Base-by-base conservation (phyloP, 2,329 filamentous ascomycete genomes). In the Lachnellula subtilissima region DNA sequence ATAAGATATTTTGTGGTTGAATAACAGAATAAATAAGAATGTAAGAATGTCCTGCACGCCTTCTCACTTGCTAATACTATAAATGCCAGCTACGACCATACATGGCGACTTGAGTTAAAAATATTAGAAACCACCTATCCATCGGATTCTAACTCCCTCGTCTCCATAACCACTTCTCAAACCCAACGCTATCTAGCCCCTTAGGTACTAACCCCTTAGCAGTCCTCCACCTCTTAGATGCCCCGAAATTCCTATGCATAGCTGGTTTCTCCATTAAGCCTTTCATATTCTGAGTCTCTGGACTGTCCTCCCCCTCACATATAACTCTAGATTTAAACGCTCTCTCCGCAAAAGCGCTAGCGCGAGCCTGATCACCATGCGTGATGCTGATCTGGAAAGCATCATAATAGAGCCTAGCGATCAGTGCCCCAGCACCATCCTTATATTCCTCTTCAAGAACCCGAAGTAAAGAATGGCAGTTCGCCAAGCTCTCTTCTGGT, bases 281-380 rank as follows among this genome's bases (percentile, higher is more conserved):
- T 28, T 56, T 53, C 11, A 56, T 64, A 50, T 15, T 58, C 62
- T 12, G 64, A 22, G 69, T 65, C 12, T 64, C 64, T 5, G 69
- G 64, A 46, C 67, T 72, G 57, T 76, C 72, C 50, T 73, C 70
- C 2, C 73, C 74, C 53, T 73, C 70, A 51, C 67, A 72, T 3
- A 70, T 60, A 11, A 72, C 57, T 35, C 69, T 66, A 1, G 62
- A 58, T 42, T 64, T 60, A 52, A 73, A 71, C 3, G 65, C 66
- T 52, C 63, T 71, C 54, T 74, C 67, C 5, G 72, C 72, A 65
- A 77, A 78, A 8, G 70, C 65, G 11, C 63, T 71, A 7, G 74
- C 74, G 46, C 75, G 67, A 47, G 75, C 74, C 54, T 71, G 65
- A 59, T 78, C 75, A 1, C 73, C 69, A 64, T 77, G 71, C 7